Evolutionary conservation across 78 protist species (phyloP).

Genomic region (Tieghemostelium lacteum): DNA sequence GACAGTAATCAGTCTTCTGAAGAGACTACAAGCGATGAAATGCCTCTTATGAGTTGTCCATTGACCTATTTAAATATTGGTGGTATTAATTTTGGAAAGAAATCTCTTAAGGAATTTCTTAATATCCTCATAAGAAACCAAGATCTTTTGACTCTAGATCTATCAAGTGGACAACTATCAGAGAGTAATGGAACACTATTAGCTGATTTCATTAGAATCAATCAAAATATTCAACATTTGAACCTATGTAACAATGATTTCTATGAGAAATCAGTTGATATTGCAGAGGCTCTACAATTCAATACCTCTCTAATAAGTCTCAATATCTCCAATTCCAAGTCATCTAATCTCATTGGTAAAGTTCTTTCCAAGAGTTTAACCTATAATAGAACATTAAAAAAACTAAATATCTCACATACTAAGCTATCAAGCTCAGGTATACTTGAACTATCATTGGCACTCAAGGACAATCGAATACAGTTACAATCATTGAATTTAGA

Average conservation of each 20-base stretch:
- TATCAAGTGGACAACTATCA: conserved; percentile 1
- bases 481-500: conserved; percentile 19
- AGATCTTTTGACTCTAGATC: conserved; percentile 22
- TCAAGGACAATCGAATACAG: conserved; percentile 19
- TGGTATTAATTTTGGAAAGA: conserved; percentile 54
- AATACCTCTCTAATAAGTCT: conserved; percentile 27
- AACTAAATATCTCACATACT: conserved; percentile 30
- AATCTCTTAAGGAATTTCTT: conserved; percentile 14
- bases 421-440: conserved; percentile 37
- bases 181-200: conserved; percentile 16
- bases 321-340: conserved; percentile 23
- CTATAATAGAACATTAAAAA: neutral
- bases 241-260: conserved; percentile 38
- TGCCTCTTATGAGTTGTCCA: neutral
- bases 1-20: neutral
- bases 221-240: conserved; percentile 2
- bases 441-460: conserved; percentile 10
- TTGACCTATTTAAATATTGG: conserved; percentile 24
- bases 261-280: conserved; percentile 34
- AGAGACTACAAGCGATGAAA: neutral
- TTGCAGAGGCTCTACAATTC: conserved; percentile 21
- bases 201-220: conserved; percentile 32
- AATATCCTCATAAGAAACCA: conserved; percentile 49
- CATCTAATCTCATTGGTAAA: conserved; percentile 64
- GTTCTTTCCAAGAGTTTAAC: conserved; percentile 24